phyloP scores from a whole-genome alignment of 106 monocot genomes.

The Dendrobium huoshanense region DNA sequence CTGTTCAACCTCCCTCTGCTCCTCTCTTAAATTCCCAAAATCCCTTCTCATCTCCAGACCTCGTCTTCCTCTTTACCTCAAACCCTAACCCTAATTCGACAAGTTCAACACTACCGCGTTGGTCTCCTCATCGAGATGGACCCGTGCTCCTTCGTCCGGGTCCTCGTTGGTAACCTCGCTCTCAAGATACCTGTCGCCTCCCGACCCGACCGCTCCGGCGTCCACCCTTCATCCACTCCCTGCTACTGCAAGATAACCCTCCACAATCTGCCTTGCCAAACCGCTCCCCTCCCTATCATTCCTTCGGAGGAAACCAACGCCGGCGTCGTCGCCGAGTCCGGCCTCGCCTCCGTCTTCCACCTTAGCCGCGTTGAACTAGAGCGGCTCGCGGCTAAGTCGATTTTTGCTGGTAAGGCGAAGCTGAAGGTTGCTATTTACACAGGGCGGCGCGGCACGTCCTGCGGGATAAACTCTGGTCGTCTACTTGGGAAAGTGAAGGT shows the following conservation, averaged over 20 bases:
- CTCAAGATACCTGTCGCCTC: slow-evolving; percentile 71
- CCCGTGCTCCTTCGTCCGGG: slow-evolving; percentile 83
- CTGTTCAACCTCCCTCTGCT: not conserved
- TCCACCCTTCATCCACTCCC: slow-evolving; percentile 76
- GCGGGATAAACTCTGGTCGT: slow-evolving; percentile 73
- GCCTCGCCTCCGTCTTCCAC: slow-evolving; percentile 63
- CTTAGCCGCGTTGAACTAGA: slow-evolving; percentile 47
- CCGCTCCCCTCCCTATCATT: slow-evolving; percentile 37
- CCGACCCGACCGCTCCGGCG: slow-evolving; percentile 59
- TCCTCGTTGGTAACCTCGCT: slow-evolving; percentile 80
- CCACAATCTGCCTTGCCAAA: slow-evolving; percentile 46
- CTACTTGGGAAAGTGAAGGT: slow-evolving; percentile 68
- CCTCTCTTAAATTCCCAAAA: not conserved
- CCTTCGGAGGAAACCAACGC: slow-evolving; percentile 20
- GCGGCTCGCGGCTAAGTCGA: slow-evolving; percentile 26
- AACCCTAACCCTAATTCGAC: not conserved
- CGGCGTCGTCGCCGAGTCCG: slow-evolving; percentile 8
- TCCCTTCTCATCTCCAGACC: not conserved
- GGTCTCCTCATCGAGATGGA: slow-evolving; percentile 39
- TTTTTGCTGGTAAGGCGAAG: slow-evolving; percentile 22
- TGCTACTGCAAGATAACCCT: slow-evolving; percentile 82
- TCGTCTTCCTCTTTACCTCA: not conserved
- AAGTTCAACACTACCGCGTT: not conserved
- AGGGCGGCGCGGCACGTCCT: slow-evolving; percentile 61
- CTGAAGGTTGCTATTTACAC: slow-evolving; percentile 69